Evolutionary conservation across 2,329 filamentous ascomycete genomes (phyloP), one percentile per base, ranked within the genome.

Genomic region (Fusarium metavorans): DNA sequence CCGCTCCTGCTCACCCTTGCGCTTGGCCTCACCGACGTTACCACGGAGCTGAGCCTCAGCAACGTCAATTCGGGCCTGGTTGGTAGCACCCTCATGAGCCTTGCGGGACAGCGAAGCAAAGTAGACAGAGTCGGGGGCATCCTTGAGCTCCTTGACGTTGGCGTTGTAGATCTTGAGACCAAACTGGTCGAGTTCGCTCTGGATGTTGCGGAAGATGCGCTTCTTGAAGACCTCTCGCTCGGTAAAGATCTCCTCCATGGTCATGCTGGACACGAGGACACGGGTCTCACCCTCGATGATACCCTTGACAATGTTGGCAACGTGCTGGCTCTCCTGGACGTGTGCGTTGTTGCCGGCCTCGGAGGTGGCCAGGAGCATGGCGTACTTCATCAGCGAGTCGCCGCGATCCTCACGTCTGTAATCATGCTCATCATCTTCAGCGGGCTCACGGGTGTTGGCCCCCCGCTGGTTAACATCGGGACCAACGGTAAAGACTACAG

Each of bases 211-310:
- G 83, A 92, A 93, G 77, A 94, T 92, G 75, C 93, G 91, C 75
- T 88, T 89, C 85, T 96, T 94, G 86, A 95, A 95, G 50, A 93
- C 86, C 76, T 94, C 92, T 37, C 93, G 87, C 83, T 94, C 92
- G 70, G 91, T 92, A 82, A 95, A 95, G 68, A 97, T 93, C 83
- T 97, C 94, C 81, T 96, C 94, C 93, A 97, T 96, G n/a, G 94
- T 95, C 93, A 97, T 96, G 76, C 91, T 92, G 1, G 92, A 94
- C 48, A 97, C 93, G 63, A 97, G 91, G 7, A 94, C 93, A 68
- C 95, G 90, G 1, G 93, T 95, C 82, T 97, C 95, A 71, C 95
- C 95, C 82, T 97, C 94, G 76, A 97, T 97, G 81, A 97, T 95
- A 70, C 94, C 94, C 82, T 95, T 96, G 82, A 97, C 92, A 71